phyloP scores from a whole-genome alignment of 2,329 filamentous ascomycete genomes.

The Penicillium decumbens region DNA sequence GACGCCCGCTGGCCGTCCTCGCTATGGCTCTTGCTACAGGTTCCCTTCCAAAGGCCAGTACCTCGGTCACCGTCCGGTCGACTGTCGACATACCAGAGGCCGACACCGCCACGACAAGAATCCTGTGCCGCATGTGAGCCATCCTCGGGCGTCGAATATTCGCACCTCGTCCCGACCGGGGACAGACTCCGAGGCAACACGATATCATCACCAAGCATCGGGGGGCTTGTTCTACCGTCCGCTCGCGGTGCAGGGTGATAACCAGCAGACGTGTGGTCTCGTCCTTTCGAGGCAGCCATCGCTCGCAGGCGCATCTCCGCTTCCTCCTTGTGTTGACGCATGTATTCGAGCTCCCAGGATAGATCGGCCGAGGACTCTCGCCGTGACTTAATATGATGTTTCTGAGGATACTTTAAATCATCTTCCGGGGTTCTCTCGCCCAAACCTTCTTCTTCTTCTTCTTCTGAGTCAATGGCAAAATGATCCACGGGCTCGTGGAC shows the following conservation, averaged over 20 bases:
- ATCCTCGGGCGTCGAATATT: slow-evolving; percentile 63
- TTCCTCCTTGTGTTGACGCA: slow-evolving; percentile 71
- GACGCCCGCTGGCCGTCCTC: slow-evolving; percentile 8
- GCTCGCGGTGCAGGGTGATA: slow-evolving; percentile 46
- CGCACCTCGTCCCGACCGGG: slow-evolving; percentile 77
- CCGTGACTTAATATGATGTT: slow-evolving; percentile 32
- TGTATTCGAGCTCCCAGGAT: slow-evolving; percentile 71
- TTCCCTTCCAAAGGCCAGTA: slow-evolving; percentile 43
- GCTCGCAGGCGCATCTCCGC: slow-evolving; percentile 46
- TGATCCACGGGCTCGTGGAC: slow-evolving; percentile 45
- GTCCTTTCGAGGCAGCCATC: slow-evolving; percentile 31
- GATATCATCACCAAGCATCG: slow-evolving; percentile 82
- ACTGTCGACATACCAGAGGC: slow-evolving; percentile 74
- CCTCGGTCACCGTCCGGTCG: slow-evolving; percentile 37
- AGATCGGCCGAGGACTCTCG: slow-evolving; percentile 46
- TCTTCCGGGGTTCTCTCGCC: slow-evolving; percentile 18
- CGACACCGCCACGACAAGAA: slow-evolving; percentile 52
- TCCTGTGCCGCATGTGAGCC: slow-evolving; percentile 49
- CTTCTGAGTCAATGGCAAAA: slow-evolving; percentile 44
- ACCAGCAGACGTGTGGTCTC: slow-evolving; percentile 36
- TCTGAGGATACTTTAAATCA: slow-evolving; percentile 21
- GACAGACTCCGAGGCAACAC: slow-evolving; percentile 76
- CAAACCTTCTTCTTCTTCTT: slow-evolving; percentile 30
- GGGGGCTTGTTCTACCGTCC: slow-evolving; percentile 58
- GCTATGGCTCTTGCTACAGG: slow-evolving; percentile 31